Percentiles rank a stretch among this genome's conserved stretches.
phyloP scores from a whole-genome alignment of 2,329 filamentous ascomycete species.

The Colletotrichum agaves region DNA sequence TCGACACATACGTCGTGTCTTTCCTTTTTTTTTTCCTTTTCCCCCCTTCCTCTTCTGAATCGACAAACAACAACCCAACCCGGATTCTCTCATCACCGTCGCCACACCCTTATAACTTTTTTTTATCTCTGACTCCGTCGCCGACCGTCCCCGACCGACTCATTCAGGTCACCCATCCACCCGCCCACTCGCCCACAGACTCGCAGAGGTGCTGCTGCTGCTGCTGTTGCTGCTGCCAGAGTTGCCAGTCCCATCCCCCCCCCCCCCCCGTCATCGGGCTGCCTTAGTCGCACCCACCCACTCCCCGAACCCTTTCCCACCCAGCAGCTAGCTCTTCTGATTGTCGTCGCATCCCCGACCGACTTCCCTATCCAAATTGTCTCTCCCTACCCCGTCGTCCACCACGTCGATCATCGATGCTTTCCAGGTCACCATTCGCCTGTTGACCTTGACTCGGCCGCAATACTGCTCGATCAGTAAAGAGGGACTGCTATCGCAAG shows the following conservation, averaged over 20 bases:
- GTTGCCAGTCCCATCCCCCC: neutral
- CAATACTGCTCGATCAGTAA: conserved; percentile 1
- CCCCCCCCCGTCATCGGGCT: conserved; percentile 30
- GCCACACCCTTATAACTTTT: conserved; percentile 14
- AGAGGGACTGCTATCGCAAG: conserved; percentile 20
- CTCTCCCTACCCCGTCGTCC: conserved; percentile 18
- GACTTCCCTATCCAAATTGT: conserved; percentile 26
- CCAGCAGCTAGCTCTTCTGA: conserved; percentile 20
- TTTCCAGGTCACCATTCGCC: conserved; percentile 26
- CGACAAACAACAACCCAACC: neutral
- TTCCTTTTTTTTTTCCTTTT: neutral
- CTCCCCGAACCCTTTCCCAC: conserved; percentile 26
- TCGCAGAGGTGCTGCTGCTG: neutral
- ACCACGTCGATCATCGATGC: conserved; percentile 38
- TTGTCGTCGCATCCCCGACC: conserved; percentile 35
- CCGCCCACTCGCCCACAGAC: conserved; percentile 13
- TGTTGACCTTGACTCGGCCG: conserved; percentile 36
- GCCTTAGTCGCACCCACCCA: conserved; percentile 36
- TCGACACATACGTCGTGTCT: conserved; percentile 19
- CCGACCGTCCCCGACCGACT: neutral
- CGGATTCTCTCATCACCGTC: conserved; percentile 26
- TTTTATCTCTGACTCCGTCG: neutral
- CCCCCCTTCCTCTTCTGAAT: neutral
- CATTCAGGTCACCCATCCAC: neutral
- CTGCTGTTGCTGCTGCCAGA: neutral